Base-by-base conservation (phyloP, 2,329 filamentous ascomycete species). In the Erysiphe pulchra region DNA sequence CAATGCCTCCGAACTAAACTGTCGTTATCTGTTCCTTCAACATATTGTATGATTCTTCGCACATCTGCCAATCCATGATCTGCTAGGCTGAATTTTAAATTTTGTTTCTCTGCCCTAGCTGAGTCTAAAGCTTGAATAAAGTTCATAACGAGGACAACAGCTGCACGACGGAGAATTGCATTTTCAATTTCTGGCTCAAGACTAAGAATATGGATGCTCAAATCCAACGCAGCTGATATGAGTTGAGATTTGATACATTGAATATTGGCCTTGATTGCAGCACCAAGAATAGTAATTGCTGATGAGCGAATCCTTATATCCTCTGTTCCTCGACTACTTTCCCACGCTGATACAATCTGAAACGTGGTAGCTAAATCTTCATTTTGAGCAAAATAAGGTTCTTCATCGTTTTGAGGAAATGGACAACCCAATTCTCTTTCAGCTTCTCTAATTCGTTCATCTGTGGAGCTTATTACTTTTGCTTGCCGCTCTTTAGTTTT, bases 281-380 rank as follows among this genome's bases (percentile, higher is more conserved):
- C 61, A 0, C 70, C 69, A 39, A 84, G 63, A 42, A 84, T 68
- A 4, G 76, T 78, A 7, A 85, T 58, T 4, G 78, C 75, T 18
- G 78, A 82, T 13, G 77, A 63, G 1, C 80, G 71, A 51, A 85
- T 69, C 4, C 80, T 68, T 12, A 82, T 63, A 54, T 84, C 79
- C 56, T 84, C 79, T 48, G 68, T 67, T 0, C 75, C 77, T 14
- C 67, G 62, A 47, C 72, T 75, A 49, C 74, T 69, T 51, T 77
- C 68, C 79, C 79, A 83, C 0, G 75, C 77, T 13, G 67, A 62
- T 0, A 82, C 64, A 48, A 83, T 80, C 48, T 67, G 64, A 18
- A 65, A 62, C 12, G 77, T 56, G 42, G 68, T 64, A 30, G 66
- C 73, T 47, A 67, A 67, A 12, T 57, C 53, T 17, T 50, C 48